phyloP scores from a whole-genome alignment of 2,329 filamentous ascomycete genomes.

The Fusarium sp. region DNA sequence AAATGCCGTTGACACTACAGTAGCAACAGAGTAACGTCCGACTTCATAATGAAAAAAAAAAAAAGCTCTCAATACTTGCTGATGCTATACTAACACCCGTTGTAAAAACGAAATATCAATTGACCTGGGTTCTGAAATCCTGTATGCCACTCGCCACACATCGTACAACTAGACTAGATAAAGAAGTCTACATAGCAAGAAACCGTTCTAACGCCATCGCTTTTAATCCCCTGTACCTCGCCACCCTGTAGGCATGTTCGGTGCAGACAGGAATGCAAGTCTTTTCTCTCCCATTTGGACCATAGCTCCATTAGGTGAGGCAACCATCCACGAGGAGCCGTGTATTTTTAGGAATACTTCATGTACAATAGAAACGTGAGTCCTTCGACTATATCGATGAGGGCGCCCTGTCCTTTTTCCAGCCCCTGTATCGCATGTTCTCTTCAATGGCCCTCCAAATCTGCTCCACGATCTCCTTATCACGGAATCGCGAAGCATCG shows the following conservation, averaged over 20 bases:
- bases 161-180: conserved; percentile 17
- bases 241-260: conserved; percentile 24
- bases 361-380: neutral
- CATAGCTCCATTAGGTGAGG: conserved; percentile 6
- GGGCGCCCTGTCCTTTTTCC: conserved; percentile 77
- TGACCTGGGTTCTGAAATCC: conserved; percentile 14
- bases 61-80: neutral
- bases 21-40: neutral
- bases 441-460: conserved; percentile 92
- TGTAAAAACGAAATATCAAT: conserved; percentile 20
- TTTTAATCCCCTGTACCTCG: conserved; percentile 34
- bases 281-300: neutral
- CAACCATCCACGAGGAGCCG: neutral
- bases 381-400: conserved; percentile 53
- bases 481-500: conserved; percentile 75
- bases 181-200: conserved; percentile 33
- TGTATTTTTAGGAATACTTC: neutral
- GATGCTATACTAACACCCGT: neutral
- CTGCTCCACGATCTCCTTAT: conserved; percentile 90
- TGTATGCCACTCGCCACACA: conserved; percentile 5
- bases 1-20: neutral
- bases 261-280: conserved; percentile 20
- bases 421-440: conserved; percentile 86
- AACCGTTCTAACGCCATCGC: conserved; percentile 45
- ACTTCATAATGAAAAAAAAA: neutral